These are phyloP conservation scores for Trichoderma endophyticum DNA, from an alignment of 2,329 filamentous ascomycete species.

Conservation along the genomic window DNA sequence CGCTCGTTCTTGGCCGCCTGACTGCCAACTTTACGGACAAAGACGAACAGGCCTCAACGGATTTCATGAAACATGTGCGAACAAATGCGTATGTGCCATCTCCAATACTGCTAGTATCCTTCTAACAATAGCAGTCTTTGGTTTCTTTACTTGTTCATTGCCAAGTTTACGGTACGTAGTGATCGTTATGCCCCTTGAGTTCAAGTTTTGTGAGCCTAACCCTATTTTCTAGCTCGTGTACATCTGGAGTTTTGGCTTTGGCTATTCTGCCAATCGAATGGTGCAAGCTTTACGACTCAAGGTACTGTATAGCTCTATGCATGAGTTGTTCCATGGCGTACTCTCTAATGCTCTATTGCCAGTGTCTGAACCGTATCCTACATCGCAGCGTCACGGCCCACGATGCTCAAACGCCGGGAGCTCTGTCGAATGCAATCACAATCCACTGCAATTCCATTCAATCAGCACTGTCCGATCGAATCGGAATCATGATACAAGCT, in stretches of 20 bases:
- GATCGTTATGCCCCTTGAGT: background rate
- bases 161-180: background rate
- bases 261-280: background rate
- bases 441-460: background rate
- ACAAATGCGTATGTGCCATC: background rate
- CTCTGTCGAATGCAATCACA: background rate
- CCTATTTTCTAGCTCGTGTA: background rate
- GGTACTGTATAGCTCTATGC: background rate
- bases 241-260: background rate
- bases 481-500: background rate
- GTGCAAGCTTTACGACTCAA: background rate
- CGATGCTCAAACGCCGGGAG: background rate
- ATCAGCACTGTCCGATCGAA: background rate
- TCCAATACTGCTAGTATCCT: background rate
- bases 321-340: background rate
- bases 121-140: background rate
- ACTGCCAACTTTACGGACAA: background rate
- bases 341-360: background rate
- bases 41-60: background rate
- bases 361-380: background rate
- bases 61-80: background rate
- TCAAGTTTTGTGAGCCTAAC: background rate
- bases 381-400: background rate
- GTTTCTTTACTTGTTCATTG: background rate
- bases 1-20: background rate